Percentiles rank a stretch among this genome's conserved stretches.
phyloP scores from a whole-genome alignment of 805 yeast species.

The Ogataea nakhonphanomensis region DNA sequence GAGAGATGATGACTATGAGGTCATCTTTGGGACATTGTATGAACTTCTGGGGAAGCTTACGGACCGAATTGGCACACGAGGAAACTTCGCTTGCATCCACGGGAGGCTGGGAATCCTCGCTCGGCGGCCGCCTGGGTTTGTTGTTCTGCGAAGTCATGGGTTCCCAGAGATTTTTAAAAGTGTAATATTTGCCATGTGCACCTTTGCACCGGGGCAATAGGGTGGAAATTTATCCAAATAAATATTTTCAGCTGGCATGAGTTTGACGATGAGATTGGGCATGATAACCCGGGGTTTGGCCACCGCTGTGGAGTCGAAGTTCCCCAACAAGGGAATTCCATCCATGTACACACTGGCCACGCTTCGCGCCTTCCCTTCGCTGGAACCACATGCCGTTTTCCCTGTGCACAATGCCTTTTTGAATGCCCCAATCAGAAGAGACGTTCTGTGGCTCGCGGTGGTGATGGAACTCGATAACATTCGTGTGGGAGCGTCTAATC shows the following conservation, averaged over 20 bases:
- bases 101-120: conserved; percentile 18
- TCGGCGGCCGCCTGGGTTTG: conserved; percentile 9
- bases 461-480: conserved; percentile 85
- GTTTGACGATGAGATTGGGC: background rate
- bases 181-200: background rate
- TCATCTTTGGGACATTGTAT: conserved; percentile 67
- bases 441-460: conserved; percentile 90
- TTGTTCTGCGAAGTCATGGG: conserved; percentile 3
- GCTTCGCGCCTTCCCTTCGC: conserved; percentile 79
- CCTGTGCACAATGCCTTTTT: conserved; percentile 75
- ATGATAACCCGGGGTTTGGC: conserved; percentile 1
- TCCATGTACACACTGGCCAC: conserved; percentile 75
- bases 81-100: background rate
- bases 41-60: conserved; percentile 47
- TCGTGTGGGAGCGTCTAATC: conserved; percentile 86
- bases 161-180: background rate
- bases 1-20: conserved; percentile 63
- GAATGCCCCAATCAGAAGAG: conserved; percentile 79
- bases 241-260: conserved; percentile 1
- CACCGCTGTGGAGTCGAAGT: conserved; percentile 7
- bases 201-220: conserved; percentile 4
- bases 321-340: conserved; percentile 40
- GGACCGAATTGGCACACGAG: background rate
- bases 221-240: conserved; percentile 2
- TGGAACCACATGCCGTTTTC: conserved; percentile 75